Base-by-base conservation (phyloP, 176 grass and related monocot species). In the Pharus latifolius region DNA sequence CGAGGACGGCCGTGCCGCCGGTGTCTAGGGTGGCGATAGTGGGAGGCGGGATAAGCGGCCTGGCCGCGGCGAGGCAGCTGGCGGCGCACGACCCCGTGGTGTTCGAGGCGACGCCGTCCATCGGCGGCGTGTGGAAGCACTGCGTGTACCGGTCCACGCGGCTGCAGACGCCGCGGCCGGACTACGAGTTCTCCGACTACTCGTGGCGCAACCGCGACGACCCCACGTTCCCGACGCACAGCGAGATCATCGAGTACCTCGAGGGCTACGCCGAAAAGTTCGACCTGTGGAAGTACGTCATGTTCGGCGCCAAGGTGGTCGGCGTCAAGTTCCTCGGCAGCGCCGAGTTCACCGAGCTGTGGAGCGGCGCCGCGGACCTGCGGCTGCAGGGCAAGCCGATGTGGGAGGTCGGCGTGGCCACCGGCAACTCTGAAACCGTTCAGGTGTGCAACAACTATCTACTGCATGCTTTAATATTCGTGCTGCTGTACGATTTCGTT, bases 151-250 rank as follows among this genome's bases (percentile, higher is more conserved):
- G 90, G 11, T 85, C 90, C 11, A 98, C 95, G 19, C 33, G 95
- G 49, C 90, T 94, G 52, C 95, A 98, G 75, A 98, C 95, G 14
- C 90, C 95, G 5, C 84, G 95, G 5, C 78, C 67, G 1, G 87
- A 94, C 95, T 98, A 93, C 71, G 95, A 98, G 75, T 98, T 98
- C 87, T 93, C 95, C 42, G 95, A 94, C 78, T 75, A 83, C 78
- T 70, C 78, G 33, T 98, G 95, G 95, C 49, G 17, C 35, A 78
- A 91, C 87, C 83, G 89, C 64, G 78, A 71, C 6, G 95, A 99
- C 81, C 87, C 95, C 1, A 51, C 87, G 1, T 99, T 99, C 82
- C 95, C 95, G 0, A 91, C 90, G 12, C 72, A 88, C 81, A 6
- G 15, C 19, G 95, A 99, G 82, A 94, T 99, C 72, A 4, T 94